Conservation (phyloP, 495 filamentous ascomycete species). For the Neurospora tetrasperma region DNA sequence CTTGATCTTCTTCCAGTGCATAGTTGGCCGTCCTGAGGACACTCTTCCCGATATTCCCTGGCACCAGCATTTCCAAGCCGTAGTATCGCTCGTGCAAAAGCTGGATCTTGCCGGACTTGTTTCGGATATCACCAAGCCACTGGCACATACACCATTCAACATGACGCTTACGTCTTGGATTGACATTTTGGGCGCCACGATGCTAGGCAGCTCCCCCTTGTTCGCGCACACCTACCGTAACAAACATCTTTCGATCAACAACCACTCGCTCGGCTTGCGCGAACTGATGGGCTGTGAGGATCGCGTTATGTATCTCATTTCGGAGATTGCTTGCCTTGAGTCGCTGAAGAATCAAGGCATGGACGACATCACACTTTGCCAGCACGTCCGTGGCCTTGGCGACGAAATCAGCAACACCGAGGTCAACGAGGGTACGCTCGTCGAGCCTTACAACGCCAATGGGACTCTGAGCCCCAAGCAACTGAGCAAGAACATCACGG, state of each 20-base stretch:
- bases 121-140: conserved; percentile 44
- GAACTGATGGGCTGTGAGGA: conserved; percentile 99
- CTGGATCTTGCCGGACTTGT: conserved; percentile 65
- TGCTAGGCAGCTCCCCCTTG: conserved; percentile 71
- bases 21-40: conserved; percentile 78
- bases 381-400: conserved; percentile 72
- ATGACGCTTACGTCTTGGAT: conserved; percentile 96
- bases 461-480: conserved; percentile 72
- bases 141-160: conserved; percentile 73
- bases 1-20: conserved; percentile 96
- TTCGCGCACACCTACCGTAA: conserved; percentile 89
- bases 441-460: conserved; percentile 48
- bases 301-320: conserved; percentile 94
- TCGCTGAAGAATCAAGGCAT: conserved; percentile 72
- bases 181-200: conserved; percentile 89
- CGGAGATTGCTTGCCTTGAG: conserved; percentile 92
- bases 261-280: conserved; percentile 60
- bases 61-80: conserved; percentile 94
- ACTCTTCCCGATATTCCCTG: conserved; percentile 88
- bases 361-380: conserved; percentile 73
- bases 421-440: conserved; percentile 35
- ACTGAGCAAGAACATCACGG: conserved; percentile 75
- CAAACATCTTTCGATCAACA: conserved; percentile 66
- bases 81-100: conserved; percentile 66
- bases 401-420: conserved; percentile 78